phyloP scores from a whole-genome alignment of 2,329 filamentous ascomycete species.

The Dothidotthia symphoricarpi region DNA sequence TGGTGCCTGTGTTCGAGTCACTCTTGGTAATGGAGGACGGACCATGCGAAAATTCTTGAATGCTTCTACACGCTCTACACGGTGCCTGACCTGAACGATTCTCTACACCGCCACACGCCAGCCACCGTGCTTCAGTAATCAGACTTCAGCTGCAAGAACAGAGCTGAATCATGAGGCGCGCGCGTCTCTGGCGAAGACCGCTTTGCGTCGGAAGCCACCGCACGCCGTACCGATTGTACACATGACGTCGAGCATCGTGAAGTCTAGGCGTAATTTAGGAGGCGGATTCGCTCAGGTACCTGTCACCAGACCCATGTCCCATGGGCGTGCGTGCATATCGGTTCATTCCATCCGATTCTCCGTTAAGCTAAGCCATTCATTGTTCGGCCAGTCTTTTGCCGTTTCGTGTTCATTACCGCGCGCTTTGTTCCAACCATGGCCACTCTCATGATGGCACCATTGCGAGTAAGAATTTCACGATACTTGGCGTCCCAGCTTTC shows the following conservation, averaged over 20 bases:
- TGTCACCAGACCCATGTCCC: slow-evolving; percentile 5
- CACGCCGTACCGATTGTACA: too few relatives aligned
- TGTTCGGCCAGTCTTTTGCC: too few relatives aligned
- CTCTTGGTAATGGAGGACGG: too few relatives aligned
- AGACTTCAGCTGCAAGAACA: neutral
- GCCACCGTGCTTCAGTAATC: neutral
- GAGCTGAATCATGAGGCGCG: neutral
- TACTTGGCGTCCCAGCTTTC: slow-evolving; percentile 26
- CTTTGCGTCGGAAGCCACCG: slow-evolving; percentile 1
- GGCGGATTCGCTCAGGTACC: slow-evolving; percentile 10
- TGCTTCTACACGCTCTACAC: neutral
- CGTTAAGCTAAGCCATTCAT: too few relatives aligned
- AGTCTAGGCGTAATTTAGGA: slow-evolving; percentile 15
- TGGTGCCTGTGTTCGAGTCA: slow-evolving; percentile 10
- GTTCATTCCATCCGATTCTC: too few relatives aligned
- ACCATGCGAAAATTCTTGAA: neutral
- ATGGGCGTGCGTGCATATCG: too few relatives aligned
- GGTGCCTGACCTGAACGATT: slow-evolving; percentile 7
- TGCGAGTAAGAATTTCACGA: slow-evolving; percentile 26
- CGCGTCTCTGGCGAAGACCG: slow-evolving; percentile 1
- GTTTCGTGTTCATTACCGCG: neutral
- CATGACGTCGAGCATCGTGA: slow-evolving; percentile 42
- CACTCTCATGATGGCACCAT: slow-evolving; percentile 23
- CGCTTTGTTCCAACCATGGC: slow-evolving; percentile 4
- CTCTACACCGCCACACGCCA: too few relatives aligned